Evolutionary conservation across 164 flowering plant species (phyloP).

Genomic region (Paratinospora sagittata): DNA sequence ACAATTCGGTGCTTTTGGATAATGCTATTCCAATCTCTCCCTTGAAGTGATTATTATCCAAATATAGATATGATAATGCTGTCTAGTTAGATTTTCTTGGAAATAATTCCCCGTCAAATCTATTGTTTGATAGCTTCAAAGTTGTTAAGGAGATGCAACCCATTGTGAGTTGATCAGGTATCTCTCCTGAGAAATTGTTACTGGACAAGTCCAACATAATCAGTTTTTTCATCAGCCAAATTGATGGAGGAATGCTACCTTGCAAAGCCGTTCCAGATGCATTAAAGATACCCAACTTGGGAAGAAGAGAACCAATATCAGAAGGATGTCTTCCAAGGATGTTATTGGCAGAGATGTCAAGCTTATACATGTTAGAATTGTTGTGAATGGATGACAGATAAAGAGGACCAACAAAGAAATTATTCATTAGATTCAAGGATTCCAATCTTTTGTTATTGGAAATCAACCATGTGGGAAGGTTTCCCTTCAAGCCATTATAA

Average conservation of each 20-base stretch:
- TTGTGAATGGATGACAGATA: not conserved
- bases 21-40: not conserved
- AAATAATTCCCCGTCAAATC: conserved; percentile 1
- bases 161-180: conserved; percentile 4
- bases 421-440: not conserved
- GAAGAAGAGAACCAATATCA: conserved; percentile 2
- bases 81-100: not conserved
- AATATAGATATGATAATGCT: not conserved
- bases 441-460: not conserved
- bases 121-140: conserved; percentile 18
- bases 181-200: conserved; percentile 19
- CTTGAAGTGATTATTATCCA: conserved; percentile 3
- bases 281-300: conserved; percentile 5
- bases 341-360: conserved; percentile 6
- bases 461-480: conserved; percentile 9
- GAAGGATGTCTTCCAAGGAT: conserved; percentile 5
- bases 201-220: conserved; percentile 13
- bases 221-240: conserved; percentile 13
- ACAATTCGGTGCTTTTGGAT: not conserved
- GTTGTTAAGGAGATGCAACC: not conserved
- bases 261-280: conserved; percentile 5
- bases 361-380: not conserved
- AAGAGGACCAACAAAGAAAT: not conserved
- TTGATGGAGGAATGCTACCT: conserved; percentile 7
- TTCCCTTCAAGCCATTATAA: not conserved